Base-by-base conservation (phyloP, 495 filamentous ascomycete species). In the Penicillium crystallinum region DNA sequence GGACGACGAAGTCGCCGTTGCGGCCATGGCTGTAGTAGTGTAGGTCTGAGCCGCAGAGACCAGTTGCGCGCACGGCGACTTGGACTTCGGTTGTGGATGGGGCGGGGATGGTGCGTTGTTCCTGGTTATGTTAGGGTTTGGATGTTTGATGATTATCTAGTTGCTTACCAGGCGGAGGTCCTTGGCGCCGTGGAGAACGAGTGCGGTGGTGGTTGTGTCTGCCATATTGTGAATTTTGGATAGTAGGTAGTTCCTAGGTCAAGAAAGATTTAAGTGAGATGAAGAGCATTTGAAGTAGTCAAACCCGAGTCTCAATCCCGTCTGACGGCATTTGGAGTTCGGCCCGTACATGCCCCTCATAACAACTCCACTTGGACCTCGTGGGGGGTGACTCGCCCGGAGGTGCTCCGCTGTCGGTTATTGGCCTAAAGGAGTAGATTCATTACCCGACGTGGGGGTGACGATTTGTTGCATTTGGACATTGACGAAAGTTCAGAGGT, bases 11-110 rank as follows among this genome's bases (percentile, higher is more conserved):
- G 67, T 89, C 86, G 46, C 89, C 89, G 61, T 91, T 91, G 66
- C 86, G 85, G 59, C 86, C 89, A 69, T 91, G 87, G 58, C 78
- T 84, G 75, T 89, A 93, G 75, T 93, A 93, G 61, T 87, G 86
- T 6, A 91, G 80, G 70, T 93, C 89, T 3, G 87, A 90, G 56
- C 89, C 89, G 67, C 88, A 91, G 64, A 93, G 82, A 27, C 87
- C 87, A 1, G 88, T 91, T 18, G 85, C 81, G 64, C 79, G 80
- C 60, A 91, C 75, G 58, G 83, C 77, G 58, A 91, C 77, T 72
- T 91, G 89, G 44, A 91, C 78, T 58, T 91, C 84, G 14, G 72
- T 76, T 50, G 67, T 70, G 14, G 56, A 54, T 10, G 80, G 80
- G 6, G 69, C 58, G 27, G 68, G 30, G 34, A 80, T 65, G 2